Evolutionary conservation across 2,329 filamentous ascomycete species (phyloP), one percentile per base, ranked within the genome.

Genomic region (Chaetomium sp.): DNA sequence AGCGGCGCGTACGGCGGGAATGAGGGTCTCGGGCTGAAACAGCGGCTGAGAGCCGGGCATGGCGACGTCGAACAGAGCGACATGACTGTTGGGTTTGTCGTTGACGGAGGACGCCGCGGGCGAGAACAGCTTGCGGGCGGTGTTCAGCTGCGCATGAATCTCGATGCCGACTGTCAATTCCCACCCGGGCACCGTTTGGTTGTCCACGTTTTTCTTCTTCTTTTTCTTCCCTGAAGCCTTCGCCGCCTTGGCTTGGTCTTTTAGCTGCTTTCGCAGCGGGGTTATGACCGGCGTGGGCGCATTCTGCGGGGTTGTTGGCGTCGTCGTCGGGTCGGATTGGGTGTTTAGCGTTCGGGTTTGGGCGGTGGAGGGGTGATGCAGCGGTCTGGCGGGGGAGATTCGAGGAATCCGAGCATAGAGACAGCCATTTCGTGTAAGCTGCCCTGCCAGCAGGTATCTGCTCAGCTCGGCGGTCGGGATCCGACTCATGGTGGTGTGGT

Each of bases 101-200:
- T 84, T 83, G 66, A 62, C 54, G 41, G 83, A 79, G 1, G 82
- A 85, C 10, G 75, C 70, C 9, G 86, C 86, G 40, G 80, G 70
- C 1, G 94, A 97, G 74, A 99, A 99, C 54, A 99, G 82, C 73
- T 99, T 99, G 66, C 80, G 79, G 4, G 82, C 78, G 0, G 91
- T 94, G 71, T 97, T 96, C 66, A 99, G 79, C 72, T 97, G 92
- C 19, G 94, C 94, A 69, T 99, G 94, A 61, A 99, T 94, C 74
- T 99, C 94, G 63, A 99, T 91, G 59, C 94, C 94, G 34, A 97
- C 90, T 0, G 92, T 96, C 66, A 97, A 76, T 70, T 96, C 89
- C 94, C 94, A 99, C 37, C 85, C 85, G 5, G 78, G 73, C 1
- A 82, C 80, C 14, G 74, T 78, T 68, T 84, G 80, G 48, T 70